phyloP scores from a whole-genome alignment of 202 grass and related monocot genomes.

The Setaria viridis region DNA sequence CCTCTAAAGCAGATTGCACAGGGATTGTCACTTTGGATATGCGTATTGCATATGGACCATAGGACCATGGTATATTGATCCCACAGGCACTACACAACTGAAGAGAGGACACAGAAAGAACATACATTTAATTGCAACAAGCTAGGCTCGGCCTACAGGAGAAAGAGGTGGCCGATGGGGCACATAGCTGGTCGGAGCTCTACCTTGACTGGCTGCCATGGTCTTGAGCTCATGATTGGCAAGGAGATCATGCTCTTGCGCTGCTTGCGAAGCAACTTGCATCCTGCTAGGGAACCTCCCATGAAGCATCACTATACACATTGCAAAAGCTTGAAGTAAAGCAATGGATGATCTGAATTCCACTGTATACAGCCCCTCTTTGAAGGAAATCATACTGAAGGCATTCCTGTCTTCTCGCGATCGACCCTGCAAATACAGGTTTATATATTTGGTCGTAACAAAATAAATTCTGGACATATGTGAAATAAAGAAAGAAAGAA shows the following conservation, averaged over 20 bases:
- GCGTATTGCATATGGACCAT: conserved; percentile 30
- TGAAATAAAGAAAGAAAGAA: conserved; percentile 31
- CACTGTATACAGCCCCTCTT: conserved; percentile 90
- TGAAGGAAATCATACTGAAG: conserved; percentile 89
- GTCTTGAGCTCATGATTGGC: conserved; percentile 50
- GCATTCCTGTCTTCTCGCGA: conserved; percentile 53
- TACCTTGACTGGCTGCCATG: conserved; percentile 40
- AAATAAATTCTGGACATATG: conserved; percentile 8
- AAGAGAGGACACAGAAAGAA: conserved; percentile 41
- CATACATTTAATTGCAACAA: conserved; percentile 35
- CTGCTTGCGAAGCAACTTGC: conserved; percentile 42
- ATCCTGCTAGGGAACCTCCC: conserved; percentile 51
- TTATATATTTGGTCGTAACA: conserved; percentile 1
- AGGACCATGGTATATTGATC: conserved; percentile 45
- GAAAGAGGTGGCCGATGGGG: conserved; percentile 83
- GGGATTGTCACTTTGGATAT: conserved; percentile 42
- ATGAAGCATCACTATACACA: conserved; percentile 89
- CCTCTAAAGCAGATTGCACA: conserved; percentile 37
- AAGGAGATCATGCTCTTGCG: conserved; percentile 49
- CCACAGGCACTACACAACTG: conserved; percentile 24
- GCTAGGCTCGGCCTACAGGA: conserved; percentile 85
- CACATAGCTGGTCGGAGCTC: conserved; percentile 69
- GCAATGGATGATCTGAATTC: conserved; percentile 83
- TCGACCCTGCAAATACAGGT: conserved; percentile 64
- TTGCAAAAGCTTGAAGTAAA: conserved; percentile 84